phyloP scores from a whole-genome alignment of 257 asterid genomes.

The Verbena officinalis region DNA sequence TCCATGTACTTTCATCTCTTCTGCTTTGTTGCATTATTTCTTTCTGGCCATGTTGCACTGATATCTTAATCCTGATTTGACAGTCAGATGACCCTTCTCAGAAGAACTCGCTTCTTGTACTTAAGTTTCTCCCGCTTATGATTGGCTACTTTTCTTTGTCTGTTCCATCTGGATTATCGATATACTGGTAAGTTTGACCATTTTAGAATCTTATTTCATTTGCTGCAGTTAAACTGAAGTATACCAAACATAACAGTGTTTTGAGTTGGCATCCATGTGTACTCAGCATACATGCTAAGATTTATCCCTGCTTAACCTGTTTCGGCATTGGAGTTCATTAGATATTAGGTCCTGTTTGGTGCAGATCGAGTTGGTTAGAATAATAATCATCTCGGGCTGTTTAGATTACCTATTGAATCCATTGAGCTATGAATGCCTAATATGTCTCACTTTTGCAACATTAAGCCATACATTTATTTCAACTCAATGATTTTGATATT shows the following conservation, averaged over 20 bases:
- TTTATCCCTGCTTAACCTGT: not conserved
- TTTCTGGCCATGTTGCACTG: constrained; percentile 36
- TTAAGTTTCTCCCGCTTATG: constrained; percentile 98
- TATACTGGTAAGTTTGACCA: constrained; percentile 74
- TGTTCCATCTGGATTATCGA: constrained; percentile 97
- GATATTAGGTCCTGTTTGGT: not conserved
- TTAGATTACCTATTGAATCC: not conserved
- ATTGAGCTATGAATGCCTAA: too few relatives aligned
- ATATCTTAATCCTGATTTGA: constrained; percentile 39
- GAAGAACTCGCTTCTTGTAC: constrained; percentile 89
- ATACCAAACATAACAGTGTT: constrained; percentile 1
- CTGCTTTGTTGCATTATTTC: constrained; percentile 10
- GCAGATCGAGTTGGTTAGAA: not conserved
- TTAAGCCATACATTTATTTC: not conserved
- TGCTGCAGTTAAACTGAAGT: constrained; percentile 15
- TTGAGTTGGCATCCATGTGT: constrained; percentile 21
- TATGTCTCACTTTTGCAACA: too few relatives aligned
- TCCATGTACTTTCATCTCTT: constrained; percentile 16
- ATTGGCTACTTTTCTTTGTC: constrained; percentile 98
- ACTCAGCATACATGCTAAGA: constrained; percentile 19
- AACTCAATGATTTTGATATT: not conserved
- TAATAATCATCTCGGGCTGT: not conserved
- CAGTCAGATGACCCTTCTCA: constrained; percentile 99
- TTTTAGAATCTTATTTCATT: constrained; percentile 19
- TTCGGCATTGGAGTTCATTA: not conserved